Evolutionary conservation across 1,139 yeast species (phyloP), one percentile per base, ranked within the genome.

Genomic region (Protomyces gravidus): DNA sequence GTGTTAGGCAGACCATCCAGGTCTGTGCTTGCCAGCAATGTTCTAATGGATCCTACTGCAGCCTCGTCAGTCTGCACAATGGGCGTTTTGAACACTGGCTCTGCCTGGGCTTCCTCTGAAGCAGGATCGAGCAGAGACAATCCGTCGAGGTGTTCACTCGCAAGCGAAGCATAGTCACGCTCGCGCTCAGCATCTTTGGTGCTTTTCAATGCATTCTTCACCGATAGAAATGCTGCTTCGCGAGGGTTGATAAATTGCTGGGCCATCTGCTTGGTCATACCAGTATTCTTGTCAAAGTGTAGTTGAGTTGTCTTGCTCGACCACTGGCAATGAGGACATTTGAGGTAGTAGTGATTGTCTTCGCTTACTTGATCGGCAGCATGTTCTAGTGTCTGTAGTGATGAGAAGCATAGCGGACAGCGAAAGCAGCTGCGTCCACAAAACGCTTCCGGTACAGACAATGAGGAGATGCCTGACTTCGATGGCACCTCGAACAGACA

Each of bases 351-450:
- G 6, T 23, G 17, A 13, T 19, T 26, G 50, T 25, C 58, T 23
- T 30, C 55, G 11, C 15, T 30, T 15, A 15, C 36, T 5, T 30
- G 15, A 30, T 4, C 7, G 13, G 36, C 11, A 4, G 2, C 13
- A 7, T 13, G 36, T 30, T 33, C 47, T 55, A 25, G 23, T 33
- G 56, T 50, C 28, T 62, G 61, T 23, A 65, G 50, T 3, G 52
- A 26, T 11, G 64, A 25, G 15, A 52, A 42, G 45, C 67, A 65
- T 1, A 46, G 30, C 11, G 67, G 67, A 30, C 67, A 65, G 26
- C 55, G 60, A 36, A 65, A 61, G 49, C 67, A 65, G 47, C 63
- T 65, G 30, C 67, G 46, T 2, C 65, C 55, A 45, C 67, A 65
- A 45, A 61, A 53, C 7, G 39, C 23, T n/a, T 30, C 50, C 7